phyloP scores from a whole-genome alignment of 2,329 filamentous ascomycete species.

The Apiospora rasikravindrae region DNA sequence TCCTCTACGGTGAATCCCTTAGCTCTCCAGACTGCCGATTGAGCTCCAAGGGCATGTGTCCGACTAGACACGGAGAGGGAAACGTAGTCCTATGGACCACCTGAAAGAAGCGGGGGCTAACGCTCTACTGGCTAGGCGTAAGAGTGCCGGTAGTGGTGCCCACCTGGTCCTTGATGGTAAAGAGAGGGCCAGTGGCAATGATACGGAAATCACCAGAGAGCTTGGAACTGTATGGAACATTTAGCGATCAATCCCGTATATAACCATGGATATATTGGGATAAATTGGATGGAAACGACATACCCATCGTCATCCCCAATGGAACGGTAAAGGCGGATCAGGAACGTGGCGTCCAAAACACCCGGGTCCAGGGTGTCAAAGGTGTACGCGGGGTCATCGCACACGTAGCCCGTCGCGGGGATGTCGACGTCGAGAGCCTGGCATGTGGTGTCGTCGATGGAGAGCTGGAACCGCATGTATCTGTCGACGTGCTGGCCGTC shows the following conservation, averaged over 20 bases:
- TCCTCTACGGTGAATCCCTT: no score
- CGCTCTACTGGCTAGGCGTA: neutral
- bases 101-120: no score
- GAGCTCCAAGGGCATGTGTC: no score
- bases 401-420: neutral
- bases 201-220: neutral
- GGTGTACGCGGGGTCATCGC: constrained; percentile 8
- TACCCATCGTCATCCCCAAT: neutral
- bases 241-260: no score
- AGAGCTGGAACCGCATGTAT: neutral
- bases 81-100: no score
- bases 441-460: neutral
- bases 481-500: neutral
- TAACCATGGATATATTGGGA: no score
- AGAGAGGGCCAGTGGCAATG: neutral
- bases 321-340: neutral
- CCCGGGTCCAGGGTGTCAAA: neutral
- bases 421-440: neutral
- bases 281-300: neutral
- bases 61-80: no score
- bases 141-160: neutral
- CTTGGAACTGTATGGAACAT: neutral
- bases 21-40: no score
- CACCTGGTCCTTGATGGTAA: neutral
- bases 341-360: neutral